These are phyloP conservation scores for Bertia moriformis DNA, from an alignment of 2,329 filamentous ascomycete species.

Conservation along the genomic window DNA sequence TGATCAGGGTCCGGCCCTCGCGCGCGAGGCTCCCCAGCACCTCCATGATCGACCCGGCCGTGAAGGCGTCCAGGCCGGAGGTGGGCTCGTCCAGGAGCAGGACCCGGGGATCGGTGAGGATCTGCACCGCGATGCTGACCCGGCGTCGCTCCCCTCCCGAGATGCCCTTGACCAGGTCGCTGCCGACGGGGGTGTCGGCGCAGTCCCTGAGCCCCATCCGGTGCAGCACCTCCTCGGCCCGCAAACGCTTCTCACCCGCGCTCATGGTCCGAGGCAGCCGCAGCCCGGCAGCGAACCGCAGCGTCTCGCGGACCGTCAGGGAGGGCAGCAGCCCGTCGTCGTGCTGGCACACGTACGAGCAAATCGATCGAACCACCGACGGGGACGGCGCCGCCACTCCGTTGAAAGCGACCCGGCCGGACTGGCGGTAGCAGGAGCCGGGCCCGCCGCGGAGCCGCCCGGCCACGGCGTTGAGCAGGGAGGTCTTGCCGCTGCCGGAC, in stretches of 20 bases:
- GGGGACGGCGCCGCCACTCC: conserved; percentile 46
- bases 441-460: conserved; percentile 46
- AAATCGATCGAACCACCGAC: conserved; percentile 55
- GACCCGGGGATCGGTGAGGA: conserved; percentile 61
- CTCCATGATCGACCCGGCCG: conserved; percentile 62
- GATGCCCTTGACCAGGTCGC: conserved; percentile 61
- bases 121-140: conserved; percentile 65
- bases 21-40: conserved; percentile 56
- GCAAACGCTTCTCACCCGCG: conserved; percentile 47
- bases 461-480: conserved; percentile 60
- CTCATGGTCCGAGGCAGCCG: conserved; percentile 59
- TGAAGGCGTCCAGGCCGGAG: conserved; percentile 65
- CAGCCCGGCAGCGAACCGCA: conserved; percentile 57
- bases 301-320: conserved; percentile 61
- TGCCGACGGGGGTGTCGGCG: conserved; percentile 60
- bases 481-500: conserved; percentile 65
- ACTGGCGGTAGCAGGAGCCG: conserved; percentile 44
- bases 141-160: conserved; percentile 68
- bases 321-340: conserved; percentile 63
- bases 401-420: conserved; percentile 56
- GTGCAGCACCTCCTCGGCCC: conserved; percentile 57
- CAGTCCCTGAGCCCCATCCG: conserved; percentile 70
- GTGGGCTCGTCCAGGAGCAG: conserved; percentile 65
- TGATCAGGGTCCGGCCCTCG: conserved; percentile 59
- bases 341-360: conserved; percentile 66